Evolutionary conservation across 2,329 filamentous ascomycete genomes (phyloP), one percentile per base, ranked within the genome.

Genomic region (Venturia nashicola): DNA sequence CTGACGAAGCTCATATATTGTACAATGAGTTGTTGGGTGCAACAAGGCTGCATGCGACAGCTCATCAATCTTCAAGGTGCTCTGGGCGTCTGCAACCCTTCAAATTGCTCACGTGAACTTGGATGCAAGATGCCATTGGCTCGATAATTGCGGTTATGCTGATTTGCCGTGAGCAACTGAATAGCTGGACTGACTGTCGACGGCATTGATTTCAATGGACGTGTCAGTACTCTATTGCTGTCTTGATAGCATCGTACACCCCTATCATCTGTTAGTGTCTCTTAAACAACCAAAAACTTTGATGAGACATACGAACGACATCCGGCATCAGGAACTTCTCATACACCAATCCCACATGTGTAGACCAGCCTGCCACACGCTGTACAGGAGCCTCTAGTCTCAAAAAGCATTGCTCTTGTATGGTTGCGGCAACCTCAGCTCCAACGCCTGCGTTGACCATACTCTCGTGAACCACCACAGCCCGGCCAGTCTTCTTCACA

Each of bases 361-460:
- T 91, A 72, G 87, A 90, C 89, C 90, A 96, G n/a, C 92, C 91
- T 3, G 90, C 89, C 5, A 97, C 87, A 61, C 92, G 83, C 68
- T 86, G 84, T 8, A 97, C 89, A 0, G 92, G 92, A 5, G 92
- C 91, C 71, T 96, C 91, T 36, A 97, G 77, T 3, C 87, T 82
- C 67, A 94, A 73, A 72, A 97, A 97, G 0, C 91, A 93, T 64
- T 88, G 86, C 68, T 94, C 90, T 73, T 96, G 91, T 61, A 97
- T 89, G 1, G 89, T 89, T 0, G 91, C 90, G 1, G 92, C 90
- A 0, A 97, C 87, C 72, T 96, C 91, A 5, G 92, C 91, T 2
- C 92, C 92, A 18, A 96, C 84, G 16, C 92, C 92, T 7, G 89
- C 89, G 70, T 96, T 96, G 67, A 92, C 82, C 88, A 94, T 95